A percentile compares a stretch with the other conserved stretches of the same genome.
Evolutionary conservation across 176 grass and related monocot genomes (phyloP).

Genomic region (Bromus sterilis): DNA sequence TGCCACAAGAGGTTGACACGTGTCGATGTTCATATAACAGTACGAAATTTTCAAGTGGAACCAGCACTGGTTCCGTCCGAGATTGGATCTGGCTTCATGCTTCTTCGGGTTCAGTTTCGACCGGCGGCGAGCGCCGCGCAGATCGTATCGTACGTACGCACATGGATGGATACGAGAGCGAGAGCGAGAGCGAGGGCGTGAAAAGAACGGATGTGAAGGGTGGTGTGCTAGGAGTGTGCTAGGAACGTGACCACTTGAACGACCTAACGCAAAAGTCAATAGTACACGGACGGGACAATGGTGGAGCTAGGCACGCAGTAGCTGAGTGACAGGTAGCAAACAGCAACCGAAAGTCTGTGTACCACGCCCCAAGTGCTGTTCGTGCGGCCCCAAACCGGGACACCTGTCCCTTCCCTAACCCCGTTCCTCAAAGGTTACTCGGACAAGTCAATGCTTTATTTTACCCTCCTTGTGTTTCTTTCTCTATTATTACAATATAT

Average conservation of each 20-base stretch:
- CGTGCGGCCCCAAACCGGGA: neutral
- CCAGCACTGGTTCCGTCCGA: no score
- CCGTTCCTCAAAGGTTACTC: neutral
- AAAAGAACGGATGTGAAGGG: constrained; percentile 36
- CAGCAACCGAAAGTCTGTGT: constrained; percentile 26
- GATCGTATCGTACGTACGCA: neutral
- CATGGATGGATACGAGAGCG: neutral
- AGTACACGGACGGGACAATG: constrained; percentile 6
- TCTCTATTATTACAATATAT: no score
- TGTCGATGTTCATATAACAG: neutral
- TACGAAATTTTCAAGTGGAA: no score
- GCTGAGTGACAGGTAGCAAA: constrained; percentile 34
- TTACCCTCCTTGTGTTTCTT: no score
- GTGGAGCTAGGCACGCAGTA: constrained; percentile 26
- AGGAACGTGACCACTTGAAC: neutral
- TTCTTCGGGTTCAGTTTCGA: neutral
- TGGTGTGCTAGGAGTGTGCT: neutral
- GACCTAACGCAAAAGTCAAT: neutral
- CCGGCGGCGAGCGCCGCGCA: neutral
- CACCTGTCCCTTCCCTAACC: constrained; percentile 4
- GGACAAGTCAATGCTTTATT: neutral
- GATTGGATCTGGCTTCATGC: no score
- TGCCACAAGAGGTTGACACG: neutral
- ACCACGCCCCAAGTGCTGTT: neutral
- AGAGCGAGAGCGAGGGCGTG: neutral